A percentile compares a stretch with the other conserved stretches of the same genome.
Evolutionary conservation across 305 asterid genomes (phyloP).

Genomic region (Fraxinus sp.): DNA sequence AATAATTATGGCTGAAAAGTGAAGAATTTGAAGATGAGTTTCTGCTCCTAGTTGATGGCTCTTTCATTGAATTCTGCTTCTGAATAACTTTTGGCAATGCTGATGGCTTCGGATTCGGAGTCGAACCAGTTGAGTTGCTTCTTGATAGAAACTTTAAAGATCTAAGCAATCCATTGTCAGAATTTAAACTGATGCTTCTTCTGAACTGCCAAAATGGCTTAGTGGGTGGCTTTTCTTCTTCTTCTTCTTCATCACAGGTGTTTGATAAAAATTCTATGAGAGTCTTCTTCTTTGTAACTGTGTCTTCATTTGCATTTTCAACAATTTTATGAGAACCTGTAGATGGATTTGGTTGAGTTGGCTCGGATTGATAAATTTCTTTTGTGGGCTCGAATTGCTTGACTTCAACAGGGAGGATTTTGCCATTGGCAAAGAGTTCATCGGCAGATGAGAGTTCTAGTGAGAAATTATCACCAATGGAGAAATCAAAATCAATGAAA

Average conservation of each 20-base stretch:
- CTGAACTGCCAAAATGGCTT: conserved; percentile 79
- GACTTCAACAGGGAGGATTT: conserved; percentile 64
- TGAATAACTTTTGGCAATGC: conserved; percentile 29
- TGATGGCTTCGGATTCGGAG: conserved; percentile 48
- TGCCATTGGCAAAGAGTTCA: conserved; percentile 81
- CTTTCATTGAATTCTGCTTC: conserved; percentile 60
- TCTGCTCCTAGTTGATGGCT: conserved; percentile 31
- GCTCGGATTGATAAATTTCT: conserved; percentile 21
- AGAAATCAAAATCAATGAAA: conserved; percentile 69
- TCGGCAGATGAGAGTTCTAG: conserved; percentile 64
- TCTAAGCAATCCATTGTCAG: conserved; percentile 48
- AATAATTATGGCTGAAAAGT: conserved; percentile 24
- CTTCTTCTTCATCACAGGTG: conserved; percentile 35
- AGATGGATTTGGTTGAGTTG: conserved; percentile 18
- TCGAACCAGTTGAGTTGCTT: conserved; percentile 89
- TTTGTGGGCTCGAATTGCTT: conserved; percentile 26
- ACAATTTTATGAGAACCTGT: background rate
- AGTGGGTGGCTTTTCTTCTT: conserved; percentile 23
- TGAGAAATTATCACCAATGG: conserved; percentile 27
- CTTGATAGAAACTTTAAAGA: conserved; percentile 54
- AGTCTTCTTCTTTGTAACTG: conserved; percentile 45
- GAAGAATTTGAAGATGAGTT: conserved; percentile 26
- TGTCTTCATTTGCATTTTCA: conserved; percentile 13
- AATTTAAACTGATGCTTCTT: conserved; percentile 67
- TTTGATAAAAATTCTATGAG: conserved; percentile 61